Percentiles rank a stretch among this genome's conserved stretches.
Evolutionary conservation across 140 eudicot genomes (phyloP).

Genomic region (Ambrosia hybrid): DNA sequence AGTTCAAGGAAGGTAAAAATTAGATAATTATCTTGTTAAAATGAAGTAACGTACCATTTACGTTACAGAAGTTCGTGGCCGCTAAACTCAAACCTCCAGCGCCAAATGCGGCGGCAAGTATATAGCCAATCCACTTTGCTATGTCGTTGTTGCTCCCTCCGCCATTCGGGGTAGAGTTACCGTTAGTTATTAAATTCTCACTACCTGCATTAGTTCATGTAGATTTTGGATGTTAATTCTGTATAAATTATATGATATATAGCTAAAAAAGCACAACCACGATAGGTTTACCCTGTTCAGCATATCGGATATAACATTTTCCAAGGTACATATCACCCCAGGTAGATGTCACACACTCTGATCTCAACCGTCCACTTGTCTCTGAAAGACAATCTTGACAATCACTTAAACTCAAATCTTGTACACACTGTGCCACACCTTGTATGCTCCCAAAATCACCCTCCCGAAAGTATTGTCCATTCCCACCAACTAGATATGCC

Average conservation of each 20-base stretch:
- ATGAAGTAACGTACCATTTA: not conserved
- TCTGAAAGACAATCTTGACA: slow-evolving; percentile 71
- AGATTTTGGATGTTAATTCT: not conserved
- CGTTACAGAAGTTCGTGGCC: not conserved
- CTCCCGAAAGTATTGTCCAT: slow-evolving; percentile 45
- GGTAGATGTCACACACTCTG: slow-evolving; percentile 41
- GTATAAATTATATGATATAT: not conserved
- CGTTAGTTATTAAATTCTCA: not conserved
- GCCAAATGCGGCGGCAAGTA: not conserved
- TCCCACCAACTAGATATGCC: slow-evolving; percentile 44
- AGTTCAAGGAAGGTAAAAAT: too few species aligned
- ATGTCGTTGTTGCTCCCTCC: not conserved
- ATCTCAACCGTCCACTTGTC: slow-evolving; percentile 55
- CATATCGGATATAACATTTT: slow-evolving; percentile 3
- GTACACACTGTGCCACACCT: slow-evolving; percentile 65
- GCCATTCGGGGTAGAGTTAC: not conserved
- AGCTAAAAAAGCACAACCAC: slow-evolving; percentile 12
- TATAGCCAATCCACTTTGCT: not conserved
- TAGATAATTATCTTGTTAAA: not conserved
- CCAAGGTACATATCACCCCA: not conserved
- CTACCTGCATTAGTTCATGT: not conserved
- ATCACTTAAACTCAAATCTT: slow-evolving; percentile 55
- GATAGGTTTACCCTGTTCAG: slow-evolving; percentile 31
- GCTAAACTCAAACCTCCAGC: not conserved
- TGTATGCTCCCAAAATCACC: slow-evolving; percentile 59